These are phyloP conservation scores for Rhytidhysteron rufulum DNA, from an alignment of 2,329 filamentous ascomycete genomes.

Conservation along the genomic window DNA sequence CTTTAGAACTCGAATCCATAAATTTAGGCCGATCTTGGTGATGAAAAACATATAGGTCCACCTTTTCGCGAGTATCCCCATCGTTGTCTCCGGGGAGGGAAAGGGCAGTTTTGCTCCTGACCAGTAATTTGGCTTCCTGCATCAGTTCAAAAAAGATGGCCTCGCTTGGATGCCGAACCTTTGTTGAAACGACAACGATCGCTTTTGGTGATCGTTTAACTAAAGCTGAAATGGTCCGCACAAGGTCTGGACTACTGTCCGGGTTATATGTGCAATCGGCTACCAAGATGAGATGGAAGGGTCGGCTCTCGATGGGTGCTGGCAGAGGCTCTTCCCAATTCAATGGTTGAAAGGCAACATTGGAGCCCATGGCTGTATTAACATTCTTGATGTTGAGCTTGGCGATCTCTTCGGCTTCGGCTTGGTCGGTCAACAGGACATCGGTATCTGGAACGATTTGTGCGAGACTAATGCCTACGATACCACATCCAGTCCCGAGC, in stretches of 20 bases:
- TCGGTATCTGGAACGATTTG: slow-evolving; percentile 49
- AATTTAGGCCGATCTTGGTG: not conserved
- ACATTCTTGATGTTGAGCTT: slow-evolving; percentile 51
- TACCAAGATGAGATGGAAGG: slow-evolving; percentile 60
- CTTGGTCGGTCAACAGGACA: slow-evolving; percentile 62
- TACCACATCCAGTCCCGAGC: slow-evolving; percentile 65
- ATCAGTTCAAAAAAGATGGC: slow-evolving; percentile 60
- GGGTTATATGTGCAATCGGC: slow-evolving; percentile 73
- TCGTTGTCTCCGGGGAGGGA: slow-evolving; percentile 10
- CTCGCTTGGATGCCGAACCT: slow-evolving; percentile 65
- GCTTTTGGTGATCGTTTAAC: slow-evolving; percentile 46
- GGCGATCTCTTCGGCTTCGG: slow-evolving; percentile 60
- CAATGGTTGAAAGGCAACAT: slow-evolving; percentile 49
- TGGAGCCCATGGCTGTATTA: slow-evolving; percentile 40
- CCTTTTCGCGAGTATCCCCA: not conserved
- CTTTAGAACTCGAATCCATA: not conserved
- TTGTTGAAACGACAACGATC: slow-evolving; percentile 59
- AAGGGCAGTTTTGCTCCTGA: not conserved
- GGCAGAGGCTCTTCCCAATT: slow-evolving; percentile 61
- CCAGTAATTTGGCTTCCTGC: slow-evolving; percentile 23
- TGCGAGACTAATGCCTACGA: slow-evolving; percentile 61
- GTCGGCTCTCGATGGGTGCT: slow-evolving; percentile 23
- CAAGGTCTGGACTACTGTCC: slow-evolving; percentile 61
- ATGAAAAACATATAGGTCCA: slow-evolving; percentile 2
- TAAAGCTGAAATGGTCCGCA: slow-evolving; percentile 53